phyloP scores from a whole-genome alignment of 2,329 filamentous ascomycete genomes.

The Pseudomassariella vexata region DNA sequence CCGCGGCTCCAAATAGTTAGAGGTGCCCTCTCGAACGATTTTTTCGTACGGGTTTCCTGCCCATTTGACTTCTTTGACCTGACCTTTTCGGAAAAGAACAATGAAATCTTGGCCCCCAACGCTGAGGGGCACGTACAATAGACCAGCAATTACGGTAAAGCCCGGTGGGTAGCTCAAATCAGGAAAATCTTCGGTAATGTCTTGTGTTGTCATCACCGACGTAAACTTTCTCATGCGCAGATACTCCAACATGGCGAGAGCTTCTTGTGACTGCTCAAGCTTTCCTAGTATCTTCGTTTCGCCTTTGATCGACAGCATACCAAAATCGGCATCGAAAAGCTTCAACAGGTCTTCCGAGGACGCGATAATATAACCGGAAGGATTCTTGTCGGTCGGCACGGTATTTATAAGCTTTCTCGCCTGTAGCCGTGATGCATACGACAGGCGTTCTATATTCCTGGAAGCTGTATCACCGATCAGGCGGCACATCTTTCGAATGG shows the following conservation, averaged over 20 bases:
- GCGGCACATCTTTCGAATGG: slow-evolving; percentile 87
- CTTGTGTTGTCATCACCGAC: slow-evolving; percentile 72
- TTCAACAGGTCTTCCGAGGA: slow-evolving; percentile 80
- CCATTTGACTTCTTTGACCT: slow-evolving; percentile 74
- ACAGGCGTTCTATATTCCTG: slow-evolving; percentile 79
- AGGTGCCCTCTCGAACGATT: slow-evolving; percentile 63
- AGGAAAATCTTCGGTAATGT: slow-evolving; percentile 70
- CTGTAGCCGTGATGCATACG: slow-evolving; percentile 78
- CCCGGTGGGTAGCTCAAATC: slow-evolving; percentile 76
- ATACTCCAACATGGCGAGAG: slow-evolving; percentile 79
- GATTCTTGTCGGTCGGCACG: slow-evolving; percentile 72
- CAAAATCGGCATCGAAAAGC: slow-evolving; percentile 83
- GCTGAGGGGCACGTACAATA: slow-evolving; percentile 78
- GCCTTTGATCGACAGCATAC: slow-evolving; percentile 76
- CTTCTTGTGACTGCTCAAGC: slow-evolving; percentile 72
- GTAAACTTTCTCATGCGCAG: slow-evolving; percentile 69
- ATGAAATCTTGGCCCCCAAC: slow-evolving; percentile 77
- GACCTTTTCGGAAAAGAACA: slow-evolving; percentile 79
- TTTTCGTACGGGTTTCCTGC: slow-evolving; percentile 85
- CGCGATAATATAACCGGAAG: slow-evolving; percentile 84
- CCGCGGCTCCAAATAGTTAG: slow-evolving; percentile 69
- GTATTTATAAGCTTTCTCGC: slow-evolving; percentile 86
- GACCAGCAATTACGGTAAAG: slow-evolving; percentile 69
- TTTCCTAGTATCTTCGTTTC: slow-evolving; percentile 82
- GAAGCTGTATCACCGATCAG: slow-evolving; percentile 81